These are phyloP conservation scores for Ochetophila trinervis DNA, from an alignment of 306 rosid species.

Conservation along the genomic window DNA sequence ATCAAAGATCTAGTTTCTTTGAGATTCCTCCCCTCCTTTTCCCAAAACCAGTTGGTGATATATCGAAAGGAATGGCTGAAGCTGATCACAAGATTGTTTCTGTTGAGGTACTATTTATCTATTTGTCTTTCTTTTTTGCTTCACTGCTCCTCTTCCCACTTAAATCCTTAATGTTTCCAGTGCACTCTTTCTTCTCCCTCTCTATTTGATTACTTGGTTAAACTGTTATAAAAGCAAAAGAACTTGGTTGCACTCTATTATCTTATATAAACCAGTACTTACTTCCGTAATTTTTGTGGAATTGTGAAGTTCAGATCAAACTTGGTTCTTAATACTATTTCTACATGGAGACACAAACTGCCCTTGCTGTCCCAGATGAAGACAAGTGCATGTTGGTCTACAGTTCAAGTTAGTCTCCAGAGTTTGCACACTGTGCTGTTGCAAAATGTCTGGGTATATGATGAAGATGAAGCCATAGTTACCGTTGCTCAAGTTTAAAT, in stretches of 20 bases:
- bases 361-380: constrained; percentile 97
- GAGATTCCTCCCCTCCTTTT: constrained; percentile 60
- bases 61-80: constrained; percentile 83
- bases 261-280: background rate
- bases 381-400: constrained; percentile 84
- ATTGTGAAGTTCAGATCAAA: constrained; percentile 51
- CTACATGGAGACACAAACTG: constrained; percentile 92
- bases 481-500: too few species aligned
- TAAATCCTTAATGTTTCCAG: too few species aligned
- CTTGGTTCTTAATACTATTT: constrained; percentile 90
- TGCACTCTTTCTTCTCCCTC: background rate
- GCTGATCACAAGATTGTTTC: constrained; percentile 76
- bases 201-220: too few species aligned
- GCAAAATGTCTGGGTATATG: constrained; percentile 79
- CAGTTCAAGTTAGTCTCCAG: constrained; percentile 70
- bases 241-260: background rate
- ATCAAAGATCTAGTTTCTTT: constrained; percentile 62
- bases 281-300: background rate
- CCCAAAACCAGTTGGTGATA: constrained; percentile 74
- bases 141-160: too few species aligned
- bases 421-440: constrained; percentile 41
- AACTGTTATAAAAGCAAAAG: too few species aligned
- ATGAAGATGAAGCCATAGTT: too few species aligned
- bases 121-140: constrained; percentile 7
- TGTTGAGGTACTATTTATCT: constrained; percentile 48